Base-by-base conservation (phyloP, 495 filamentous ascomycete species). In the Daldinia loculata region DNA sequence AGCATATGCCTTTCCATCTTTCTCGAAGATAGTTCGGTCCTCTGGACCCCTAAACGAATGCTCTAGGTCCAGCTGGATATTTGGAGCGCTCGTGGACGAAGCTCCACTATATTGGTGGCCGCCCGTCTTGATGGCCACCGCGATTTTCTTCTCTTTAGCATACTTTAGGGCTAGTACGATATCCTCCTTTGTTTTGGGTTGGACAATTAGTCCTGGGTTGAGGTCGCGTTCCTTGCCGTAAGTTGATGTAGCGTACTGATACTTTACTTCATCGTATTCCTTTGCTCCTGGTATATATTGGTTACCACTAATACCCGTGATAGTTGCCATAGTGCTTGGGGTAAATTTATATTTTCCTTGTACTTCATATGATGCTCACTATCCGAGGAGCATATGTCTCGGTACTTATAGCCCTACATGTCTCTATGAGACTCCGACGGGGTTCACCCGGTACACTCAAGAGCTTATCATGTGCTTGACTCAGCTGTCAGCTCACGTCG, bases 221-320 rank as follows among this genome's bases (percentile, higher is more conserved):
- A 80, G 74, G 38, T 78, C 71, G 26, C 76, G 75, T 34, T 80
- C 78, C 26, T 69, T 45, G 50, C 73, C 72, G 45, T 77, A 77
- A 6, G 66, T 78, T 22, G 80, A 80, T 1, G 78, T 80, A 2
- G 80, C 80, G 66, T 81, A 81, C 68, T 79, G 75, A 22, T 77
- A 72, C 22, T 77, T 79, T 27, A 73, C 60, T 30, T 67, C 53
- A 6, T 80, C 66, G 29, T 75, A 81, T 9, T 38, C 65, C n/a
- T 64, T 22, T n/a, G 62, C 67, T 22, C 27, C 27, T 29, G 27
- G 27, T 3, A 29, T 29, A 29, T 29, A 29, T 29, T 29, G 27
- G 27, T 29, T 29, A 29, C 27, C 27, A 29, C 27, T 70, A 17
- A 79, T 58, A 30, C 75, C 76, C 62, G 56, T 17, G 24, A 76